Evolutionary conservation across 2,329 filamentous ascomycete species (phyloP), one percentile per base, ranked within the genome.

Genomic region (Sporothrix dimorphospora): DNA sequence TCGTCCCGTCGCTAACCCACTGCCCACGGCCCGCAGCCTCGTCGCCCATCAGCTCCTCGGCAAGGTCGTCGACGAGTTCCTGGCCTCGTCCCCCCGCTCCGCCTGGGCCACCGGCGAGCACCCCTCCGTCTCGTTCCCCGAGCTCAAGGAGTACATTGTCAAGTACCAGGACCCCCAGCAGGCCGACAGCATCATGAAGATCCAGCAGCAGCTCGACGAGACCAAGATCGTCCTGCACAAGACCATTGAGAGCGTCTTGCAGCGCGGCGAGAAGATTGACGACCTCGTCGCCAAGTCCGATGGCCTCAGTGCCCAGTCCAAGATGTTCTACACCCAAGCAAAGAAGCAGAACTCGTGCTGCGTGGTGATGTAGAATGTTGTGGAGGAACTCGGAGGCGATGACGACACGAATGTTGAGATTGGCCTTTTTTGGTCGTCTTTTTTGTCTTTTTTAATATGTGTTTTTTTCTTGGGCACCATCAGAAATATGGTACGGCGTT

Each of bases 161-260:
- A 86, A 86, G 78, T 97, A 94, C 83, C 93, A 97, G 84, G 92
- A 98, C 81, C 94, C 95, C 14, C 86, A 90, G 79, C 70, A 97
- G 83, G 94, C 94, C 76, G 94, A 97, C 83, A 95, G 91, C 82
- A 97, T 98, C 80, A 89, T 94, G 86, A 94, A 94, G 87, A 98
- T 99, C 78, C 95, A 98, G 82, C 92, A 94, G 83, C 94, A 99
- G 84, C 87, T 99, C 74, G 94, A 98, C 79, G 94, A 98, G 86
- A 98, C 95, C 74, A 98, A 98, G 88, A 94, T 97, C 79, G 91
- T 97, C 73, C 86, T 99, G 78, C 94, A 98, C 84, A 97, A 98
- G 88, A 98, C 96, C 59, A 98, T 97, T 78, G 92, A 97, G 85
- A 92, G 89, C 78, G 90, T 87, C 69, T 82, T 98, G 78, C 91